A percentile compares a stretch with the other conserved stretches of the same genome.
phyloP scores from a whole-genome alignment of 2,329 filamentous ascomycete genomes.

The Colletotrichum sp. region DNA sequence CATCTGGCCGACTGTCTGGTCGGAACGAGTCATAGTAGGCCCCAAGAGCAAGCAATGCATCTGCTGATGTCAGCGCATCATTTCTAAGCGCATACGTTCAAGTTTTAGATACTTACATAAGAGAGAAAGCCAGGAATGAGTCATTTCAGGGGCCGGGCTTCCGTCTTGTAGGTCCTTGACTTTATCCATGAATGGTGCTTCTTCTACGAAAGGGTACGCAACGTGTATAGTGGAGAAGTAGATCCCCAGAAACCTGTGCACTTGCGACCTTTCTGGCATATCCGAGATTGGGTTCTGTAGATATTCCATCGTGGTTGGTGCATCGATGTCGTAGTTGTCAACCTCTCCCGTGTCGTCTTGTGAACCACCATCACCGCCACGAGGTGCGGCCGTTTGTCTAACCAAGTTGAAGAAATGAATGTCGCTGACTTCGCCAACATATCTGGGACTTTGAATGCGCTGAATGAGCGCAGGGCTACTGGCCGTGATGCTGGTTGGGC shows the following conservation, averaged over 20 bases:
- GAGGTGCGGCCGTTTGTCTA: neutral
- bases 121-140: neutral
- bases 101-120: neutral
- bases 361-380: neutral
- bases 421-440: neutral
- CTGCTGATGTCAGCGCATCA: neutral
- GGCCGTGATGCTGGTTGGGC: neutral
- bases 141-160: neutral
- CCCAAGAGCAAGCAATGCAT: neutral
- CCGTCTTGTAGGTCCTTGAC: neutral
- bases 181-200: neutral
- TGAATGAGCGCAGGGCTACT: neutral
- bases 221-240: neutral
- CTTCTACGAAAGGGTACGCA: neutral
- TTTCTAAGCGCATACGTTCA: accelerated
- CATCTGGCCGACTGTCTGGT: neutral
- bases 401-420: neutral
- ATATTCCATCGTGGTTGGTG: neutral
- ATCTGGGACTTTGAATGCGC: neutral
- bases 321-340: neutral
- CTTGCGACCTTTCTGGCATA: neutral
- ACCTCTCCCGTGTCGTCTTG: neutral
- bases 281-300: neutral
- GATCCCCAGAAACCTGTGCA: neutral
- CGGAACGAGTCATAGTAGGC: neutral